phyloP scores from a whole-genome alignment of 257 asterid genomes.

The Vinca minor region DNA sequence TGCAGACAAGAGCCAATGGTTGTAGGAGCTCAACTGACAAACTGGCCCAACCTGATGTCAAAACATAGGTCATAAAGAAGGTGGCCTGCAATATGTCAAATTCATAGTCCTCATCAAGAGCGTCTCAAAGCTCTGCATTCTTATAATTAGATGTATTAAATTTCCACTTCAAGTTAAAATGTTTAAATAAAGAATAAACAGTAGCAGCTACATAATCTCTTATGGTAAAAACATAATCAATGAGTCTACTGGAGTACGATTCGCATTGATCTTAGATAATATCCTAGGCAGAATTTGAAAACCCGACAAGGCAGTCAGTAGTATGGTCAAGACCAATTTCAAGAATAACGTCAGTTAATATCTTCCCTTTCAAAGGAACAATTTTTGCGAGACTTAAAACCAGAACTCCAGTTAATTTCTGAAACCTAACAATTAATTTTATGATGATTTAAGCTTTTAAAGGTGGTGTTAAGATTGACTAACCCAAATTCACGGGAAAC shows the following conservation, averaged over 20 bases:
- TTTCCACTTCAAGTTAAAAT: neutral
- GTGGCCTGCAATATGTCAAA: slow-evolving; percentile 62
- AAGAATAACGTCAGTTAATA: neutral
- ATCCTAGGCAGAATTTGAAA: neutral
- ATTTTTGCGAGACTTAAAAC: neutral
- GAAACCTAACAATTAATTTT: neutral
- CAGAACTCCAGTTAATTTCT: neutral
- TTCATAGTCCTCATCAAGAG: slow-evolving; percentile 4
- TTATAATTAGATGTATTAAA: neutral
- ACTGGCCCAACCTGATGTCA: slow-evolving; percentile 98
- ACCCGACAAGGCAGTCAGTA: neutral
- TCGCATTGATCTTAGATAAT: neutral
- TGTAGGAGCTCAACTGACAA: slow-evolving; percentile 82
- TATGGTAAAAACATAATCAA: neutral
- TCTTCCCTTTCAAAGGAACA: neutral
- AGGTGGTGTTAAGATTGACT: too few species aligned
- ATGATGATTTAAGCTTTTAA: neutral
- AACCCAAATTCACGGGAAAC: too few species aligned
- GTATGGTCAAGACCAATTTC: neutral
- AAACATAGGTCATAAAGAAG: slow-evolving; percentile 81
- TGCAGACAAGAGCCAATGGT: slow-evolving; percentile 62
- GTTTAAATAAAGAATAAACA: neutral
- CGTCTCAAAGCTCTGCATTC: neutral
- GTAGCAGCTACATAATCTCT: neutral
- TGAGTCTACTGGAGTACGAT: neutral